phyloP scores from a whole-genome alignment of 2,329 filamentous ascomycete species.

The Arachnopeziza araneosa region DNA sequence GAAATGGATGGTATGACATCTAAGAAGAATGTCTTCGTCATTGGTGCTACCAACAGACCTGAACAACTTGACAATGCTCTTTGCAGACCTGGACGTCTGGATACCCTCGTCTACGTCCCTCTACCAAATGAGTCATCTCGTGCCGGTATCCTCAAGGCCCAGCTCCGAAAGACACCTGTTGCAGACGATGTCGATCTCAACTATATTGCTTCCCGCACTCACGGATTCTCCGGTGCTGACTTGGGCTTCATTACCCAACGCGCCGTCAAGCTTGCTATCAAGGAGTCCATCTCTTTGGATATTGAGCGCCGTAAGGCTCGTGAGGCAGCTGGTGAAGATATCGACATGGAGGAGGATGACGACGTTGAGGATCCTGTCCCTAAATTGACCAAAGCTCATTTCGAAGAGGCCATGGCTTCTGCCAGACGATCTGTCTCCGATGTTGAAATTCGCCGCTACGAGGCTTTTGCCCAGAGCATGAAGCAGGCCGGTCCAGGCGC shows the following conservation, averaged over 20 bases:
- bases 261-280: conserved; percentile 98
- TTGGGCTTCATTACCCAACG: conserved; percentile 98
- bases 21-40: conserved; percentile 99
- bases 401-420: conserved; percentile 96
- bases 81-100: conserved; percentile 96
- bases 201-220: conserved; percentile 93
- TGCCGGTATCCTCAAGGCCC: conserved; percentile 84
- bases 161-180: conserved; percentile 97
- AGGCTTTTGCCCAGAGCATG: conserved; percentile 98
- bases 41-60: conserved; percentile 96
- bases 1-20: conserved; percentile 99
- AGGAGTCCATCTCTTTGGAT: conserved; percentile 84
- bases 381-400: conserved; percentile 91
- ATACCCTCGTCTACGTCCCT: conserved; percentile 97
- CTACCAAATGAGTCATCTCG: conserved; percentile 89
- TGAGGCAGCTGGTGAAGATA: conserved; percentile 75
- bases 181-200: conserved; percentile 78
- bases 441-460: conserved; percentile 95
- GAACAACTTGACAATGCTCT: conserved; percentile 98
- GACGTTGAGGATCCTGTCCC: conserved; percentile 89
- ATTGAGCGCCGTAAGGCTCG: conserved; percentile 88
- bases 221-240: conserved; percentile 99
- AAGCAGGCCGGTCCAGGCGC: conserved; percentile 94
- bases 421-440: conserved; percentile 92
- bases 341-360: conserved; percentile 76